Evolutionary conservation across 768 basidiomycete species (phyloP), one percentile per base, ranked within the genome.

Genomic region (Leccinum arenicola): DNA sequence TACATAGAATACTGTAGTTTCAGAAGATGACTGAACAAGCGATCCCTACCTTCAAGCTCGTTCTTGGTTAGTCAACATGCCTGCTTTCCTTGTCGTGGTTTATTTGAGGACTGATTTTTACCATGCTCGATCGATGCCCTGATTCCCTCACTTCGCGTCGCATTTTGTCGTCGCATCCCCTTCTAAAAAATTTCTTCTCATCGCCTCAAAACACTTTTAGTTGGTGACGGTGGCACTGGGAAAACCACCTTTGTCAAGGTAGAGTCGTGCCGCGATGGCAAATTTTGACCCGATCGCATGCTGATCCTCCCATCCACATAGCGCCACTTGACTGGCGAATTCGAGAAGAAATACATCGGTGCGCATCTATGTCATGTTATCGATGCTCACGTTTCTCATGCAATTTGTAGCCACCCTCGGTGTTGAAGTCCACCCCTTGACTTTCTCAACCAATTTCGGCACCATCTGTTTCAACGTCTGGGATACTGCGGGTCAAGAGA

Each of bases 321-420:
- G 93, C 93, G 94, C 75, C 95, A 98, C 79, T 87, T 96, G 85
- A 97, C 95, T 65, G 96, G 96, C 74, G 96, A 98, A 85, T 98
- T 99, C 75, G 96, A 99, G 81, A 99, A 99, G 86, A 99, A 99
- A 77, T 98, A 97, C 78, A 96, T 96, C 61, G 95, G 93, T 95
- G 76, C 59, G 89, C 70, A 38, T 59, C 50, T 54, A 47, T 43
- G 19, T 48, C 57, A 45, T 29, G 50, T 49, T 56, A 58, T 52
- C 58, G 63, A 61, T 63, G 55, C 59, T 52, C 57, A 53, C 36
- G 40, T 59, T 57, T 36, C 48, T 67, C 52, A 58, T 38, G 53
- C 63, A 49, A 58, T 59, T 48, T 31, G 51, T 76, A 98, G 97
- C 97, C 72, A 99, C 97, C 58, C 91, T 99, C 61, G 97, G 97